Conservation (phyloP, 805 yeast species). For the Saturnispora sanitii region DNA sequence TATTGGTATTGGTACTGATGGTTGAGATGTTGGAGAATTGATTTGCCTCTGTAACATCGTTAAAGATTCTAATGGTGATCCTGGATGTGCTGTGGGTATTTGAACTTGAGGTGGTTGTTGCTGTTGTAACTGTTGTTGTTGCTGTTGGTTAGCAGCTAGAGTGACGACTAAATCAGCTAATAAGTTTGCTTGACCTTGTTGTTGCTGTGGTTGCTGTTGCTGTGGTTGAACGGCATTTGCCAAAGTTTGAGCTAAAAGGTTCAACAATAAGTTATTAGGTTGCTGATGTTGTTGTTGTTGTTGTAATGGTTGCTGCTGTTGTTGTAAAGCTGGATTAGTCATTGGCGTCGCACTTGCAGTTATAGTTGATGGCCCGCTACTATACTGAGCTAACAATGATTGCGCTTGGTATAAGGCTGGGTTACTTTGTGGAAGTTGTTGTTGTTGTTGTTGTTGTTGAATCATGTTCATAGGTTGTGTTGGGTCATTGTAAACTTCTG, state of each 20-base stretch:
- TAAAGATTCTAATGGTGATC: neutral
- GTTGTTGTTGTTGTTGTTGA: slow-evolving; percentile 2
- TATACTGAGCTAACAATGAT: slow-evolving; percentile 3
- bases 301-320: slow-evolving; percentile 8
- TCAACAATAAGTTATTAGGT: slow-evolving; percentile 8
- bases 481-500: slow-evolving; percentile 12
- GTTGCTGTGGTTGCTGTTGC: slow-evolving; percentile 5
- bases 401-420: slow-evolving; percentile 4
- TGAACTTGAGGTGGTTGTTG: slow-evolving; percentile 6
- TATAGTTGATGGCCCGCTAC: slow-evolving; percentile 4
- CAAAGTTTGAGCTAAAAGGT: slow-evolving; percentile 10
- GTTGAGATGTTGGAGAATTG: slow-evolving; percentile 42
- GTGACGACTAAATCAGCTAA: slow-evolving; percentile 7
- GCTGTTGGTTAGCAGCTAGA: slow-evolving; percentile 6
- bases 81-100: slow-evolving; percentile 1
- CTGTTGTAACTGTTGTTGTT: slow-evolving; percentile 1
- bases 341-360: slow-evolving; percentile 5
- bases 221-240: slow-evolving; percentile 11
- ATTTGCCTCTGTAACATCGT: neutral
- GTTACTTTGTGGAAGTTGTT: slow-evolving; percentile 1
- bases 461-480: neutral
- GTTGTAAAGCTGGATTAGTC: neutral
- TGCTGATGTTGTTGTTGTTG: slow-evolving; percentile 11
- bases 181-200: neutral
- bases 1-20: slow-evolving; percentile 53